phyloP scores from a whole-genome alignment of 768 basidiomycete genomes.

The Rhizopogon roseolus region DNA sequence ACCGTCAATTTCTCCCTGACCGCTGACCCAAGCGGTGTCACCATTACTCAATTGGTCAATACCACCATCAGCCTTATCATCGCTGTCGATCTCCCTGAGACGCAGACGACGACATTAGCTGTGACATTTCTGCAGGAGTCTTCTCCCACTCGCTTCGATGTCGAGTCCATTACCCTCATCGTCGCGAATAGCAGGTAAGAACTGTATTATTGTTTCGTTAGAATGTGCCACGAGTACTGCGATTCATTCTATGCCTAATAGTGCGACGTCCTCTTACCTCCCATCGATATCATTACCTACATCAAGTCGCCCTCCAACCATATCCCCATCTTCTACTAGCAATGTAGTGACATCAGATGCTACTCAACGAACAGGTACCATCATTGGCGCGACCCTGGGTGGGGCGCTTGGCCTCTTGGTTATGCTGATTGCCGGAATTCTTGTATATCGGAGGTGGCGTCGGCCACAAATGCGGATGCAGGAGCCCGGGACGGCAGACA shows the following conservation, averaged over 20 bases:
- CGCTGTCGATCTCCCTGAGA: slow-evolving; percentile 35
- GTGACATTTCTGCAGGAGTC: slow-evolving; percentile 33
- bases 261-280: slow-evolving; percentile 22
- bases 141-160: slow-evolving; percentile 29
- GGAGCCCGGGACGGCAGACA: too few species aligned
- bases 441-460: slow-evolving; percentile 8
- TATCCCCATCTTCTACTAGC: slow-evolving; percentile 6
- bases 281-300: slow-evolving; percentile 18
- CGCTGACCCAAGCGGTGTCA: slow-evolving; percentile 28
- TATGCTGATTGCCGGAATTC: slow-evolving; percentile 4
- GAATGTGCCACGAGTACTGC: not conserved
- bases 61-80: slow-evolving; percentile 35
- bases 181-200: slow-evolving; percentile 35
- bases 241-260: not conserved
- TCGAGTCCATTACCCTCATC: slow-evolving; percentile 32
- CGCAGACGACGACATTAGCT: slow-evolving; percentile 36
- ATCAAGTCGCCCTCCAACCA: slow-evolving; percentile 17
- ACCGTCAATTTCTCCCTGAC: slow-evolving; percentile 49
- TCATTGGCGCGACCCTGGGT: slow-evolving; percentile 14
- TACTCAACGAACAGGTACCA: slow-evolving; percentile 3
- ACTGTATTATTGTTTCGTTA: not conserved
- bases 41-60: slow-evolving; percentile 33
- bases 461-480: not conserved
- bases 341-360: not conserved
- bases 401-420: slow-evolving; percentile 9